Evolutionary conservation across 108 stramenopile genomes (phyloP).

Genomic region (Cyclotella sp.): DNA sequence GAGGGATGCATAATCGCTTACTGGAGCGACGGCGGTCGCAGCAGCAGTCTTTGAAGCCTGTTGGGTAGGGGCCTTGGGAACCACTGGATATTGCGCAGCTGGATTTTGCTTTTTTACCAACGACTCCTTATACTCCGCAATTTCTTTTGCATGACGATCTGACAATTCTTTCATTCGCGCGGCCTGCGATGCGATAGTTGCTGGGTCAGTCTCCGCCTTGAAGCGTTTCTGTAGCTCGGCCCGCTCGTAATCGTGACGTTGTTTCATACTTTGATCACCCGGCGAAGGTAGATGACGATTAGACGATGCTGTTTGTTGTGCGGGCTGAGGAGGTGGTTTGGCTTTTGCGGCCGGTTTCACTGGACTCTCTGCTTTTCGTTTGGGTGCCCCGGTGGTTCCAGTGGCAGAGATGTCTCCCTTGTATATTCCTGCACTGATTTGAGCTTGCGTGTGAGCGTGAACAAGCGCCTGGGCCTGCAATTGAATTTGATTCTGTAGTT

Average conservation of each 20-base stretch:
- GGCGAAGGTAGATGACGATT: neutral
- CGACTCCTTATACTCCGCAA: neutral
- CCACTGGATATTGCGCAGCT: conserved; percentile 26
- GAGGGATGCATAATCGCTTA: neutral
- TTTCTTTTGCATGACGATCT: conserved; percentile 5
- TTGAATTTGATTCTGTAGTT: conserved; percentile 85
- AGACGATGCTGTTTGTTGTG: conserved; percentile 24
- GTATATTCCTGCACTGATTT: conserved; percentile 83
- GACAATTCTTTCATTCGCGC: conserved; percentile 14
- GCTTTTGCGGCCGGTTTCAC: conserved; percentile 6
- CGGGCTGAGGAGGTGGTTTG: conserved; percentile 20
- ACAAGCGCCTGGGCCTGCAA: conserved; percentile 79
- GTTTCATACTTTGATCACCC: neutral
- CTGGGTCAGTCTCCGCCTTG: conserved; percentile 17
- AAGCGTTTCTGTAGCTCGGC: conserved; percentile 9
- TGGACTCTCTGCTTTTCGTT: conserved; percentile 11
- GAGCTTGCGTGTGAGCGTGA: conserved; percentile 87
- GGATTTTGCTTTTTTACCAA: conserved; percentile 18
- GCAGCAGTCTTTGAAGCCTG: neutral
- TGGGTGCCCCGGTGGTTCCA: conserved; percentile 15
- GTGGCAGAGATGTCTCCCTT: conserved; percentile 59
- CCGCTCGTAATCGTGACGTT: conserved; percentile 11
- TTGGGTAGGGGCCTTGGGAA: conserved; percentile 3
- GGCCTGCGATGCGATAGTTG: conserved; percentile 11
- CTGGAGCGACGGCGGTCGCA: neutral